A percentile compares a stretch with the other conserved stretches of the same genome.
phyloP scores from a whole-genome alignment of 2,329 filamentous ascomycete genomes.

The Aureobasidium subglaciale region DNA sequence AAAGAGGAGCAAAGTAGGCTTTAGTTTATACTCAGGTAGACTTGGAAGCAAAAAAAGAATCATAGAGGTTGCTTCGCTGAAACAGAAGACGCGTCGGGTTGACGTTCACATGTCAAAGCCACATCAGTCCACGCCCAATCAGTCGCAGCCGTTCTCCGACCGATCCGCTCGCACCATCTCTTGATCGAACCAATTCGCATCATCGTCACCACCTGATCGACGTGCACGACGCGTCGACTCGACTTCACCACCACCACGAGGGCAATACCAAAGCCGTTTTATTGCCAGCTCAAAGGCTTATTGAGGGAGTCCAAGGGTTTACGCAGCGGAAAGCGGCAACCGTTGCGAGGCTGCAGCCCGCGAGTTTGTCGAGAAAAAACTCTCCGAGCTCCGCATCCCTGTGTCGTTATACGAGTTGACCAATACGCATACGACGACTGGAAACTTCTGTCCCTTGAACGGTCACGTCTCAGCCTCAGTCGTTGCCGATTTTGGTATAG shows the following conservation, averaged over 20 bases:
- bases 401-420: background rate
- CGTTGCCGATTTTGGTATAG: conserved; percentile 3
- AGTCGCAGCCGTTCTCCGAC: background rate
- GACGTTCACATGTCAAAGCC: conserved; percentile 4
- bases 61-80: background rate
- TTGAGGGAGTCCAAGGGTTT: background rate
- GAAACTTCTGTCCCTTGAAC: background rate
- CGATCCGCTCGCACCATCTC: background rate
- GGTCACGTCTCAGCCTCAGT: background rate
- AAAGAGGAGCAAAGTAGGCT: background rate
- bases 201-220: background rate
- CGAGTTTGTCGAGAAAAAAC: background rate
- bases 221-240: background rate
- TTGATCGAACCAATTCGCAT: background rate
- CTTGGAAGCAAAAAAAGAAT: background rate
- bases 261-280: background rate
- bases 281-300: background rate
- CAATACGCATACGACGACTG: background rate
- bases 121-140: background rate
- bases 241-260: background rate
- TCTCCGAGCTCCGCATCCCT: background rate
- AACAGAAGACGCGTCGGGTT: background rate
- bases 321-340: background rate
- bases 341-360: background rate
- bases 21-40: background rate